phyloP scores from a whole-genome alignment of 768 basidiomycete genomes.

The Ramaria sp. region DNA sequence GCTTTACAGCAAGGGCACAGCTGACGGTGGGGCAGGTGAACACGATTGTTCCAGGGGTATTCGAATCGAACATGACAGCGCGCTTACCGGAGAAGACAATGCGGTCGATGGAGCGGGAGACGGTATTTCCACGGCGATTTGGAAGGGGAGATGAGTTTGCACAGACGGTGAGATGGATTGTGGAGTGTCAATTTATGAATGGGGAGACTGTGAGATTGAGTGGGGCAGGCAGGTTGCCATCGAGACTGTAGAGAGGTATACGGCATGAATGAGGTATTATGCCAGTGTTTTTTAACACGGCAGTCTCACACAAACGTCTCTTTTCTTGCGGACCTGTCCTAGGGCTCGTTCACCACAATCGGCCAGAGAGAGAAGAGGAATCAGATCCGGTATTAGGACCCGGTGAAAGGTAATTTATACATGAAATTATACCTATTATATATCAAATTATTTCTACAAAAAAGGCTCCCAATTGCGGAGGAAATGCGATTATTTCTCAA shows the following conservation, averaged over 20 bases:
- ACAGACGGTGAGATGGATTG: conserved; percentile 35
- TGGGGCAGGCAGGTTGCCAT: conserved; percentile 24
- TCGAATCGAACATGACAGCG: conserved; percentile 30
- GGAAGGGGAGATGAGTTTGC: conserved; percentile 41
- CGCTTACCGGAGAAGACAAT: conserved; percentile 18
- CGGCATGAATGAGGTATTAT: background rate
- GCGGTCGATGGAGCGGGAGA: conserved; percentile 12
- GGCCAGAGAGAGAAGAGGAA: too few relatives aligned
- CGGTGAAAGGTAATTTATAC: too few relatives aligned
- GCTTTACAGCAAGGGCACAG: background rate
- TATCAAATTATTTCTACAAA: too few relatives aligned
- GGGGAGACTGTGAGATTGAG: conserved; percentile 40
- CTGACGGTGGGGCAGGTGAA: conserved; percentile 22
- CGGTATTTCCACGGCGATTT: conserved; percentile 31
- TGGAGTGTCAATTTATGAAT: conserved; percentile 44
- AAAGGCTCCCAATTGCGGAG: too few relatives aligned
- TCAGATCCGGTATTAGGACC: too few relatives aligned
- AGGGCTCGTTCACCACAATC: too few relatives aligned
- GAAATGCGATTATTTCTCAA: too few relatives aligned
- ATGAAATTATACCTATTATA: too few relatives aligned
- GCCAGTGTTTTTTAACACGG: too few relatives aligned
- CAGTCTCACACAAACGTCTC: too few relatives aligned
- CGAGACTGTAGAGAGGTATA: background rate
- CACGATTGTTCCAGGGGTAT: conserved; percentile 44
- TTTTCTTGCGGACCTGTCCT: too few relatives aligned